A percentile compares a stretch with the other conserved stretches of the same genome.
Evolutionary conservation across 139 green algal genomes (phyloP).

Genomic region (Picochlorum sp.): DNA sequence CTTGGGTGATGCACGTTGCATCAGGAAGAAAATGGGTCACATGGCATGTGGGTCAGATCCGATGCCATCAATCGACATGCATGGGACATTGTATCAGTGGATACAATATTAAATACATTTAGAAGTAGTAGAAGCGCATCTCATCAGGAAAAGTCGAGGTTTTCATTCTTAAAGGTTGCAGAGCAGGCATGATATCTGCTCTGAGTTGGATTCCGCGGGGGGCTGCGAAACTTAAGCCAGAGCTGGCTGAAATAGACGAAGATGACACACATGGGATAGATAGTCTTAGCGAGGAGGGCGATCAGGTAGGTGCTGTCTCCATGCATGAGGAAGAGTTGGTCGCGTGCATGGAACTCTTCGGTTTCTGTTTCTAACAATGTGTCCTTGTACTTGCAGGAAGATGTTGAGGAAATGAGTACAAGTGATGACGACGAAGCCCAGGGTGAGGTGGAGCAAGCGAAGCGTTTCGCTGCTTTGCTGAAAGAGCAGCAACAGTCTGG

Average conservation of each 20-base stretch:
- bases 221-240: conserved; percentile 37
- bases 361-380: not conserved
- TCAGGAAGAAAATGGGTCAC: no score
- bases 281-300: not conserved
- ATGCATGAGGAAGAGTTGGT: not conserved
- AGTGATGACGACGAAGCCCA: conserved; percentile 24
- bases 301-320: not conserved
- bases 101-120: no score
- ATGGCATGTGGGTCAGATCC: no score
- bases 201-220: conserved; percentile 68
- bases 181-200: conserved; percentile 61
- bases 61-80: no score
- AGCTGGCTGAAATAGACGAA: conserved; percentile 38
- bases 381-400: conserved; percentile 5
- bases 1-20: no score
- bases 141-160: no score
- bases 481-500: not conserved
- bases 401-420: not conserved
- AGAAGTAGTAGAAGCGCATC: no score
- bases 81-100: no score
- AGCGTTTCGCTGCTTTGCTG: conserved; percentile 10
- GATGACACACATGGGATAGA: conserved; percentile 50
- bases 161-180: no score
- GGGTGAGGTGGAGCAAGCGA: conserved; percentile 22
- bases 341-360: not conserved